Percentiles rank a stretch among this genome's conserved stretches.
Conservation (phyloP, 1,284 basidiomycete species). For the Mycena citricolor region DNA sequence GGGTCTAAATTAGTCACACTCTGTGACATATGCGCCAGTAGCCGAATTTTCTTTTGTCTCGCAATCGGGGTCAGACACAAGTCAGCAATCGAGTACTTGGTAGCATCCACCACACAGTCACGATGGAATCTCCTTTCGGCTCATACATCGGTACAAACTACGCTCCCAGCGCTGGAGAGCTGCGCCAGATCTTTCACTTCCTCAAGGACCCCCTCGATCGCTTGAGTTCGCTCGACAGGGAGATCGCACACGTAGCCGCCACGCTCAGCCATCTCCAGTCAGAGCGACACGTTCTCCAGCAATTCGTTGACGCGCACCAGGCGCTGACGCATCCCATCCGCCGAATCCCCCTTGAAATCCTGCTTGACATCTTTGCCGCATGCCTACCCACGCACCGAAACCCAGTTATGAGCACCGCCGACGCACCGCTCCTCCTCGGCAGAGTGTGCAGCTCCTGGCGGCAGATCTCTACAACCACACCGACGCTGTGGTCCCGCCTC, state of each 20-base stretch:
- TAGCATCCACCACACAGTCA: too few relatives aligned
- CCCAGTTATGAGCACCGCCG: conserved; percentile 12
- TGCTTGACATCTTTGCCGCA: conserved; percentile 17
- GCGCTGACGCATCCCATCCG: conserved; percentile 4
- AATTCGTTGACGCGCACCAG: conserved; percentile 2
- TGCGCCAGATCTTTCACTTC: conserved; percentile 1
- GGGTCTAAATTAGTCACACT: too few relatives aligned
- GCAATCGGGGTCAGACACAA: too few relatives aligned
- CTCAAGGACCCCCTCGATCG: not conserved
- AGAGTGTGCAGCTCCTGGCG: conserved; percentile 22
- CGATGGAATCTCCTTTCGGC: conserved; percentile 11
- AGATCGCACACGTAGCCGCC: conserved; percentile 4
- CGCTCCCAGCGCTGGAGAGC: conserved; percentile 10
- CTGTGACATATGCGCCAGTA: too few relatives aligned
- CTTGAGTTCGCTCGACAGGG: conserved; percentile 1
- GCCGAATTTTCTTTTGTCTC: too few relatives aligned
- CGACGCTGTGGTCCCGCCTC: conserved; percentile 8
- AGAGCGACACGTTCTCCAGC: conserved; percentile 1
- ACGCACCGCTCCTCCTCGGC: conserved; percentile 19
- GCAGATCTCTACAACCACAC: conserved; percentile 6
- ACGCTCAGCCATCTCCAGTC: not conserved
- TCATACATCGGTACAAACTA: conserved; percentile 13
- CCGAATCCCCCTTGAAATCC: conserved; percentile 16
- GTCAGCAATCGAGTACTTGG: too few relatives aligned
- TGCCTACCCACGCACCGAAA: conserved; percentile 18